Evolutionary conservation across 208 protist genomes (phyloP).

Genomic region (Leptomonas seymouri): DNA sequence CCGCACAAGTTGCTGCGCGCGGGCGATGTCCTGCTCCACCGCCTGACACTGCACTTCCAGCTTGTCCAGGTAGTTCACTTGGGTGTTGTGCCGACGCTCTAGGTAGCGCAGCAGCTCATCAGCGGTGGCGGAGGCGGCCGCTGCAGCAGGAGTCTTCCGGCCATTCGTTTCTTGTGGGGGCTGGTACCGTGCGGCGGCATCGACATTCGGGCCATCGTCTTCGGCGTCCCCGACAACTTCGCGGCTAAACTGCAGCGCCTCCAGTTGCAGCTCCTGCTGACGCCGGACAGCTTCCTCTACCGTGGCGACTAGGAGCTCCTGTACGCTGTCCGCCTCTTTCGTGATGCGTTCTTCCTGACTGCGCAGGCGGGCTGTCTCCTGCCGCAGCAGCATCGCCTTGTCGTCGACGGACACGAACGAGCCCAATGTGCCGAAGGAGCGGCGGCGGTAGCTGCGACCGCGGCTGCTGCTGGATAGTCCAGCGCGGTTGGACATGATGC

Average conservation of each 20-base stretch:
- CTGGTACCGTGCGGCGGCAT: neutral
- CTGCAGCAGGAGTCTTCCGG: conserved; percentile 3
- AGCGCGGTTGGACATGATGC: neutral
- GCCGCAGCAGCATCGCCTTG: conserved; percentile 63
- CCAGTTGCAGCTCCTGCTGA: conserved; percentile 76
- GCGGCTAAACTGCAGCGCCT: conserved; percentile 72
- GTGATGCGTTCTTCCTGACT: conserved; percentile 49
- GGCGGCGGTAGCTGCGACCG: conserved; percentile 59
- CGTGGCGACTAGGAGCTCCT: conserved; percentile 65
- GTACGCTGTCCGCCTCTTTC: conserved; percentile 56
- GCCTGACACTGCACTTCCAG: conserved; percentile 79
- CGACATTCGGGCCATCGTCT: conserved; percentile 20
- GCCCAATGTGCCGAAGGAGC: conserved; percentile 38
- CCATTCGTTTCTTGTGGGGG: conserved; percentile 1
- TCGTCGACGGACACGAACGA: conserved; percentile 74
- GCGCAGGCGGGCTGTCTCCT: conserved; percentile 57
- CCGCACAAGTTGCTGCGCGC: conserved; percentile 85
- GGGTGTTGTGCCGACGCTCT: conserved; percentile 57
- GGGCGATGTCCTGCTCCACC: conserved; percentile 77
- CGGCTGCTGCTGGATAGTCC: conserved; percentile 28
- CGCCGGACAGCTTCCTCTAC: conserved; percentile 78
- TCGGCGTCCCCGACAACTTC: conserved; percentile 48
- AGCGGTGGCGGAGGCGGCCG: conserved; percentile 39
- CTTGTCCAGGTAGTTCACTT: conserved; percentile 89
- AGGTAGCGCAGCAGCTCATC: conserved; percentile 92